These are phyloP conservation scores for Gossypium davidsonii DNA, from an alignment of 441 rosid genomes.

Conservation along the genomic window DNA sequence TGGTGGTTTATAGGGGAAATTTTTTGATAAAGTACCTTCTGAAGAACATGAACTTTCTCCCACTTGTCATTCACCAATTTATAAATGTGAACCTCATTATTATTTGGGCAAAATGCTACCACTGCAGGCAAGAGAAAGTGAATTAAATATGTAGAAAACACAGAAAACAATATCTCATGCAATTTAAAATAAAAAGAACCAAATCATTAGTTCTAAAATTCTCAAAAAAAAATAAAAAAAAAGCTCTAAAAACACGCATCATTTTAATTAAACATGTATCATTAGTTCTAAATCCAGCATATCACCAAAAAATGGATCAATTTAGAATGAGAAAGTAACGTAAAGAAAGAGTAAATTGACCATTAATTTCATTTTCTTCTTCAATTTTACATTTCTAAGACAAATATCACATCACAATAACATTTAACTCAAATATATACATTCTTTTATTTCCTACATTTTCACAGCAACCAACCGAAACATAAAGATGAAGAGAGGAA, in stretches of 20 bases:
- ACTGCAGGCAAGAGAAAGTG: conserved; percentile 34
- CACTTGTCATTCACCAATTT: conserved; percentile 66
- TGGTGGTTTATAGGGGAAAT: background rate
- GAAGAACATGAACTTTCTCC: conserved; percentile 86
- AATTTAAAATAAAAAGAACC: background rate
- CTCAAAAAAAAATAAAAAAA: background rate
- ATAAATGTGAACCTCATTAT: conserved; percentile 88
- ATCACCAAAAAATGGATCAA: background rate
- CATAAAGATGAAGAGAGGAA: background rate
- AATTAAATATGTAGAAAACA: background rate
- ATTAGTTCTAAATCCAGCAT: background rate
- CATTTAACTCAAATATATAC: background rate
- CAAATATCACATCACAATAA: background rate
- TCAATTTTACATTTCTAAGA: background rate
- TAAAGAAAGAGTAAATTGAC: background rate
- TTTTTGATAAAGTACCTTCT: conserved; percentile 45
- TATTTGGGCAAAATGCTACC: conserved; percentile 93
- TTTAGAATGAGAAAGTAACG: background rate
- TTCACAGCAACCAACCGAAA: conserved; percentile 11
- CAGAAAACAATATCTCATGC: conserved; percentile 3
- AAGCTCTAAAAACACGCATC: too few species aligned
- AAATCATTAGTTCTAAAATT: background rate
- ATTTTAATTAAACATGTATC: too few species aligned
- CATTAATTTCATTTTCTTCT: background rate
- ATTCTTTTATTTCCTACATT: background rate